Evolutionary conservation across 2,329 filamentous ascomycete species (phyloP).

Genomic region (Aspergillus sp.): DNA sequence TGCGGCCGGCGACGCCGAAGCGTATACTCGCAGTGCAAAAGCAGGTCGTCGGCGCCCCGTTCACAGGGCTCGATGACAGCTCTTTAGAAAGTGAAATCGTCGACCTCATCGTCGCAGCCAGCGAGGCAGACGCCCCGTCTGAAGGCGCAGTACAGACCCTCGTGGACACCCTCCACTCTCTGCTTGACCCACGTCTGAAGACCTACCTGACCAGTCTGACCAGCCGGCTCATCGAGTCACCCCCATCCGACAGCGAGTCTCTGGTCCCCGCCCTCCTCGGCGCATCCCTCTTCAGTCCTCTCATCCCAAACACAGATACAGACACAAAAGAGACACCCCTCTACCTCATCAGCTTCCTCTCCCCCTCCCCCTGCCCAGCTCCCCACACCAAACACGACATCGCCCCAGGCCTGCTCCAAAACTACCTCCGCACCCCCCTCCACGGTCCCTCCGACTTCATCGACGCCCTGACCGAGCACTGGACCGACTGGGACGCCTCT

Average conservation of each 20-base stretch:
- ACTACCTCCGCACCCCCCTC: constrained; percentile 33
- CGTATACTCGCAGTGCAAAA: constrained; percentile 43
- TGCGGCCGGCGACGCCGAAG: constrained; percentile 17
- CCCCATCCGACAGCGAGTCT: constrained; percentile 30
- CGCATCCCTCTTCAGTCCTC: constrained; percentile 28
- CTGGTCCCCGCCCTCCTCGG: constrained; percentile 33
- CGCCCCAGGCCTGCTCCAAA: constrained; percentile 44
- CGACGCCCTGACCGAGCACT: constrained; percentile 47
- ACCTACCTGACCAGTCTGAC: constrained; percentile 34
- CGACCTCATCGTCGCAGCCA: constrained; percentile 4
- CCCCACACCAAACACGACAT: constrained; percentile 36
- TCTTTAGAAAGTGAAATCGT: constrained; percentile 22
- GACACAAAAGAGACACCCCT: constrained; percentile 16
- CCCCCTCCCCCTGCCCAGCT: constrained; percentile 19
- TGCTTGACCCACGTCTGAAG: constrained; percentile 23
- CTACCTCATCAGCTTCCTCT: constrained; percentile 45
- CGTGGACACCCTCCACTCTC: constrained; percentile 16
- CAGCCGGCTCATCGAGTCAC: constrained; percentile 25
- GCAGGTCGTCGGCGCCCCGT: constrained; percentile 41
- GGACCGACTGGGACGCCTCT: constrained; percentile 42
- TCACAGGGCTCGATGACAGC: constrained; percentile 26
- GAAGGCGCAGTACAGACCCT: neutral
- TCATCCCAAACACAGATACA: constrained; percentile 16
- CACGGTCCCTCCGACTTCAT: constrained; percentile 45
- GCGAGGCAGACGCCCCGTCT: neutral